Percentiles rank a stretch among this genome's conserved stretches.
These are phyloP conservation scores for Backusella liffmaniae DNA, from an alignment of 192 early-diverging fungal genomes.

Conservation along the genomic window DNA sequence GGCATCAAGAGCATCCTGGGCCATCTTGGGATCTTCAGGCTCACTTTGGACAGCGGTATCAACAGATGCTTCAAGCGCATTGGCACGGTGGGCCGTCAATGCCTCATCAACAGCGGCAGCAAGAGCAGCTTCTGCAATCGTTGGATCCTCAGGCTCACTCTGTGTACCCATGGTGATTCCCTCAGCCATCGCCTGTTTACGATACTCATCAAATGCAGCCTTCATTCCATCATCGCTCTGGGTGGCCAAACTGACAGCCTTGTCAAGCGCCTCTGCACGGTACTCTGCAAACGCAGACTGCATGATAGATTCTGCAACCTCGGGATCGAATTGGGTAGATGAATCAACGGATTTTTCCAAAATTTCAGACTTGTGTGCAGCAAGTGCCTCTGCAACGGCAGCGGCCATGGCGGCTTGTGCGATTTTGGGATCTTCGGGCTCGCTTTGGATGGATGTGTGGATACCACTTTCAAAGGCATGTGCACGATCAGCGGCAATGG, in stretches of 20 bases:
- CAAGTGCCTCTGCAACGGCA: conserved; percentile 31
- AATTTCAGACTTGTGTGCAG: background rate
- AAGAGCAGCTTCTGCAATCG: background rate
- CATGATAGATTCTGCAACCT: background rate
- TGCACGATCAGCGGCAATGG: background rate
- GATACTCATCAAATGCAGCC: background rate
- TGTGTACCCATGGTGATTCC: background rate
- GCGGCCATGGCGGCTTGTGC: conserved; percentile 32
- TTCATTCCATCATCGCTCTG: background rate
- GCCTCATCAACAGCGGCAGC: background rate
- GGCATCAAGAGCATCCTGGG: background rate
- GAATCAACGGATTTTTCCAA: background rate
- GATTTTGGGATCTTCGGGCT: conserved; percentile 10
- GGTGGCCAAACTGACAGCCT: background rate
- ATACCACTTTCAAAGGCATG: background rate
- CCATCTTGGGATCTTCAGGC: background rate
- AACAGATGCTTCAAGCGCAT: conserved; percentile 17
- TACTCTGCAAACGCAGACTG: background rate
- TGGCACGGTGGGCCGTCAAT: background rate
- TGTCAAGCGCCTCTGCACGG: background rate
- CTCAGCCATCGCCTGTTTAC: background rate
- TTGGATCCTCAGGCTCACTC: background rate
- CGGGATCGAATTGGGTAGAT: background rate
- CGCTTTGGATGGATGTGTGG: background rate
- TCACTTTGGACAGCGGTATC: background rate